These are phyloP conservation scores for Cyclotella cryptica DNA, from an alignment of 108 stramenopile species.

Conservation along the genomic window DNA sequence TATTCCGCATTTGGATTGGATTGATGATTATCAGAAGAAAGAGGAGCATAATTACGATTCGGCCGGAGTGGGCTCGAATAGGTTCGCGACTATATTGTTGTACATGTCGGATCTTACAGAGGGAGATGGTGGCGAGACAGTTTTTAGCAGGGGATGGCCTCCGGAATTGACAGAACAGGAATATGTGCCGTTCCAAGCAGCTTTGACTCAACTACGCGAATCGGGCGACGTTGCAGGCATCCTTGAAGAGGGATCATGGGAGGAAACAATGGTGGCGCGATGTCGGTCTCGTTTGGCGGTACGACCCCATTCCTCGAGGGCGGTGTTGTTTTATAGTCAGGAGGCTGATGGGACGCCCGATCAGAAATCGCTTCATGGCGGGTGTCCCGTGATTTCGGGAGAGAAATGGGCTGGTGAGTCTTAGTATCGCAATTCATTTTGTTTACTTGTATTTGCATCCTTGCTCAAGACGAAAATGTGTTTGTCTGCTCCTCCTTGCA, in stretches of 20 bases:
- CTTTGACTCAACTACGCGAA: slow-evolving; percentile 48
- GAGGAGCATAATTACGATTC: slow-evolving; percentile 76
- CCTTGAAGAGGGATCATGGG: slow-evolving; percentile 76
- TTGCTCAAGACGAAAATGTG: background rate
- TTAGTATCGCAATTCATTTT: slow-evolving; percentile 3
- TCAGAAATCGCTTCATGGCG: slow-evolving; percentile 80
- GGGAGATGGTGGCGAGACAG: slow-evolving; percentile 94
- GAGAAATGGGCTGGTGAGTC: slow-evolving; percentile 85
- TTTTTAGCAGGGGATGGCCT: slow-evolving; percentile 82
- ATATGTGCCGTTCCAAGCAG: slow-evolving; percentile 28
- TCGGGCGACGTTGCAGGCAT: slow-evolving; percentile 57
- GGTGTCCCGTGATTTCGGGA: slow-evolving; percentile 82
- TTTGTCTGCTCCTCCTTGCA: background rate
- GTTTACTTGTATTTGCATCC: background rate
- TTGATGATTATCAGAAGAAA: slow-evolving; percentile 60
- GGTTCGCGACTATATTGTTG: slow-evolving; percentile 95
- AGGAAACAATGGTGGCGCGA: slow-evolving; percentile 79
- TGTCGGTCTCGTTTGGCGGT: slow-evolving; percentile 77
- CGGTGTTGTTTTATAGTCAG: slow-evolving; percentile 91
- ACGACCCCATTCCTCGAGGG: slow-evolving; percentile 74
- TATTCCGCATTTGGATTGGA: slow-evolving; percentile 90
- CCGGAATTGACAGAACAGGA: slow-evolving; percentile 52
- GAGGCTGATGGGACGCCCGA: slow-evolving; percentile 82
- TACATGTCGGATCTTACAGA: slow-evolving; percentile 92
- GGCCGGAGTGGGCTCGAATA: slow-evolving; percentile 82